phyloP scores from a whole-genome alignment of 306 rosid species.

The Sechiopsis laciniata region DNA sequence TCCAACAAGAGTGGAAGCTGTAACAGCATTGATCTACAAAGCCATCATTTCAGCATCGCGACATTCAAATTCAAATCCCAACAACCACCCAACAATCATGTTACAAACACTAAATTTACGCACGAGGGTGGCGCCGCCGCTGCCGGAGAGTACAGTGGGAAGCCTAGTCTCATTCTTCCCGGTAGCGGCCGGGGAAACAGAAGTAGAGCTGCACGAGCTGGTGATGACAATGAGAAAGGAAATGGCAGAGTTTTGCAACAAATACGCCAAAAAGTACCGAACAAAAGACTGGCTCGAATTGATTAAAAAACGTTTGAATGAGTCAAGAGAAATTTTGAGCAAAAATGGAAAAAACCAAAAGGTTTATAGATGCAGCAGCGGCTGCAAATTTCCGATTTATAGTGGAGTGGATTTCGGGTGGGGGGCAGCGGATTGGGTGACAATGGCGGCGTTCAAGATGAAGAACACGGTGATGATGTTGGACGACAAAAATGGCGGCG shows the following conservation, averaged over 20 bases:
- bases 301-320: not conserved
- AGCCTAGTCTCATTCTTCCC: constrained; percentile 24
- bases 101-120: constrained; percentile 32
- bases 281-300: not conserved
- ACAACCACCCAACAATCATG: not conserved
- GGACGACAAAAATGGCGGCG: constrained; percentile 25
- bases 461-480: constrained; percentile 24
- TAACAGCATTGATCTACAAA: constrained; percentile 36
- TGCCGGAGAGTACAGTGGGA: constrained; percentile 29
- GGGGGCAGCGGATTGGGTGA: constrained; percentile 32
- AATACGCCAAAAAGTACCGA: constrained; percentile 17
- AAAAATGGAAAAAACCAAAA: not conserved
- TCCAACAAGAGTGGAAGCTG: constrained; percentile 33
- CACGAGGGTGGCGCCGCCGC: constrained; percentile 28
- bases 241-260: constrained; percentile 8
- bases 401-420: constrained; percentile 30
- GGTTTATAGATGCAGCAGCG: constrained; percentile 24
- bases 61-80: not conserved
- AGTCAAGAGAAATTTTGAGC: not conserved
- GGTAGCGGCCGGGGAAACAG: not conserved
- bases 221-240: constrained; percentile 26
- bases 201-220: constrained; percentile 22
- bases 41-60: constrained; percentile 21
- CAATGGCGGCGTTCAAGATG: not conserved
- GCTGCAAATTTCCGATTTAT: constrained; percentile 30